Conservation (phyloP, 108 stramenopile species). For the Skeletonema marinoi region DNA sequence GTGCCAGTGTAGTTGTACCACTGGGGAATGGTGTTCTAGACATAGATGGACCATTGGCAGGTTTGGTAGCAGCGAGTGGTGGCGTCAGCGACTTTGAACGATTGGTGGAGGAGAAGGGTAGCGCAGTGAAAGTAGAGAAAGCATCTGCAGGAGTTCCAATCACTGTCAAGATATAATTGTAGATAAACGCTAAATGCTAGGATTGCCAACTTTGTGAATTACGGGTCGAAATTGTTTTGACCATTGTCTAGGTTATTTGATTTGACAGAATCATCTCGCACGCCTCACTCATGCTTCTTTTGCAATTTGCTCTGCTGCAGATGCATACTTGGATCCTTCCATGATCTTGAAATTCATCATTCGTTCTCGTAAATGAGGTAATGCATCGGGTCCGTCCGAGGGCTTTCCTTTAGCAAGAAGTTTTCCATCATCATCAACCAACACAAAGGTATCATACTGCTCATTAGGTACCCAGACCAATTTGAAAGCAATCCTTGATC, state of each 20-base stretch:
- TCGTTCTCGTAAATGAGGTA: conserved; percentile 77
- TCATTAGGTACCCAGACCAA: conserved; percentile 90
- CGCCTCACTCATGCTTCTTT: conserved; percentile 1
- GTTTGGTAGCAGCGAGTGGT: conserved; percentile 33
- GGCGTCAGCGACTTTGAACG: conserved; percentile 35
- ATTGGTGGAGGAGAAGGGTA: conserved; percentile 21
- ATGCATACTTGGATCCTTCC: conserved; percentile 80
- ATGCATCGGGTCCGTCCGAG: conserved; percentile 35
- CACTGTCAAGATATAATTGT: not conserved
- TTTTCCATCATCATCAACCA: conserved; percentile 86
- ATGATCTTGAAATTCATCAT: conserved; percentile 82
- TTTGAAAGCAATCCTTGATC: conserved; percentile 86
- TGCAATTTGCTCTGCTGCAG: conserved; percentile 60
- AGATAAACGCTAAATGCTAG: not conserved
- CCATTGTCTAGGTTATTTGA: not conserved
- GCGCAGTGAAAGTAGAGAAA: conserved; percentile 5
- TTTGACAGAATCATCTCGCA: not conserved
- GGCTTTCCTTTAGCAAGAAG: conserved; percentile 54
- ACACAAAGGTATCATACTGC: conserved; percentile 77
- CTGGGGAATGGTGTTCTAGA: conserved; percentile 46
- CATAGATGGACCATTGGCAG: conserved; percentile 41
- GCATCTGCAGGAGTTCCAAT: conserved; percentile 2
- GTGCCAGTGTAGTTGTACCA: conserved; percentile 31
- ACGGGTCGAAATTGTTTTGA: too few relatives aligned
- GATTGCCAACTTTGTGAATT: too few relatives aligned